phyloP scores from a whole-genome alignment of 768 basidiomycete genomes.

The Rossbeevera mucosa region DNA sequence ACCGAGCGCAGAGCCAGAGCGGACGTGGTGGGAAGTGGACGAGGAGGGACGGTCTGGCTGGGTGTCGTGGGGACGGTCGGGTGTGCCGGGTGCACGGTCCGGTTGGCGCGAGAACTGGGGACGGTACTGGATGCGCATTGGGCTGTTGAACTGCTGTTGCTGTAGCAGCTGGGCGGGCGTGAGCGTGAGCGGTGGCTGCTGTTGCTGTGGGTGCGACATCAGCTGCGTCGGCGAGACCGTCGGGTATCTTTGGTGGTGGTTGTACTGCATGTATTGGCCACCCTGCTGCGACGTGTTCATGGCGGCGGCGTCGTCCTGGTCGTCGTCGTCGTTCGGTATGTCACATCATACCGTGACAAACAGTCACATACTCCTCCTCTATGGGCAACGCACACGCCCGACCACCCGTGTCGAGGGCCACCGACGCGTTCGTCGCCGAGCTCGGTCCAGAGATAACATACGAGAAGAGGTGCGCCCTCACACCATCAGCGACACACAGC shows the following conservation, averaged over 20 bases:
- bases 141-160: slow-evolving; percentile 28
- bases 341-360: slow-evolving; percentile 25
- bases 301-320: background rate
- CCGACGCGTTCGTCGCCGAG: slow-evolving; percentile 86
- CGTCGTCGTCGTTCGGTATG: background rate
- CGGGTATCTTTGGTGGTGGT: background rate
- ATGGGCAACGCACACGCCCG: slow-evolving; percentile 83
- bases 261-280: slow-evolving; percentile 21
- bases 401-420: slow-evolving; percentile 50
- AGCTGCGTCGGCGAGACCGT: slow-evolving; percentile 26
- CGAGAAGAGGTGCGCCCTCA: slow-evolving; percentile 96
- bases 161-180: slow-evolving; percentile 36
- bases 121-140: slow-evolving; percentile 10
- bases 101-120: slow-evolving; percentile 17
- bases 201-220: slow-evolving; percentile 12
- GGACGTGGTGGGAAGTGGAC: slow-evolving; percentile 26
- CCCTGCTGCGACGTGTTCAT: slow-evolving; percentile 25
- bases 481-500: no score
- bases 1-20: slow-evolving; percentile 28
- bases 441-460: slow-evolving; percentile 83
- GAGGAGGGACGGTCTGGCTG: slow-evolving; percentile 26
- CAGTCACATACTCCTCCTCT: slow-evolving; percentile 20
- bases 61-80: slow-evolving; percentile 16
- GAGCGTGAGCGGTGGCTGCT: slow-evolving; percentile 23
- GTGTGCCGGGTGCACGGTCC: slow-evolving; percentile 21